Evolutionary conservation across 208 protist species (phyloP).

Genomic region (Trypanosomatidae sp.): DNA sequence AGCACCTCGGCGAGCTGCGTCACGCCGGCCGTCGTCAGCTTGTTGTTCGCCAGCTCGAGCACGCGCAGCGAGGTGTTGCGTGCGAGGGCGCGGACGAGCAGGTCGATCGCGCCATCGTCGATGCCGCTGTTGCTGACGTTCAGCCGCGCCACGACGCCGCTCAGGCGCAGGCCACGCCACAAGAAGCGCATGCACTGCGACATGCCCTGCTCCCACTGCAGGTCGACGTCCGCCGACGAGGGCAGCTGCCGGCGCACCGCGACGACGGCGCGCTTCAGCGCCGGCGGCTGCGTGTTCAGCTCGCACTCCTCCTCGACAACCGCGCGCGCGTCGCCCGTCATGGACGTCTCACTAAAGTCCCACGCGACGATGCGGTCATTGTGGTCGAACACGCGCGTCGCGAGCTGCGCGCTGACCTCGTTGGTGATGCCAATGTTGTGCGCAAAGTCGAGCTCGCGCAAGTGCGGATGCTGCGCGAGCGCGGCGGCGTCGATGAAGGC

Average conservation of each 20-base stretch:
- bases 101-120: conserved; percentile 42
- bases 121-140: conserved; percentile 72
- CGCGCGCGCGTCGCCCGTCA: conserved; percentile 18
- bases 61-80: conserved; percentile 47
- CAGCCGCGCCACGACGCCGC: conserved; percentile 31
- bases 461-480: conserved; percentile 21
- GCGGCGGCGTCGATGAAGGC: conserved; percentile 30
- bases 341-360: conserved; percentile 36
- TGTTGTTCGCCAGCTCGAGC: conserved; percentile 80
- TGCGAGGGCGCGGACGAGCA: conserved; percentile 34
- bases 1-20: conserved; percentile 35
- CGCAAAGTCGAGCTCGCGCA: conserved; percentile 38
- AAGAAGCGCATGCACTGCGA: conserved; percentile 48
- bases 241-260: conserved; percentile 29
- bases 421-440: conserved; percentile 43
- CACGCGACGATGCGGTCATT: conserved; percentile 40
- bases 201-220: conserved; percentile 64
- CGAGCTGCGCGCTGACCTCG: conserved; percentile 19
- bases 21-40: conserved; percentile 53
- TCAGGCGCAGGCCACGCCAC: conserved; percentile 28
- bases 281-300: conserved; percentile 51
- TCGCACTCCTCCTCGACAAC: conserved; percentile 51
- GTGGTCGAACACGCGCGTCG: conserved; percentile 33
- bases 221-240: conserved; percentile 30
- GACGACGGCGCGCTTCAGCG: conserved; percentile 54